Evolutionary conservation across 805 yeast species (phyloP).

Genomic region (Candida manassasensis): DNA sequence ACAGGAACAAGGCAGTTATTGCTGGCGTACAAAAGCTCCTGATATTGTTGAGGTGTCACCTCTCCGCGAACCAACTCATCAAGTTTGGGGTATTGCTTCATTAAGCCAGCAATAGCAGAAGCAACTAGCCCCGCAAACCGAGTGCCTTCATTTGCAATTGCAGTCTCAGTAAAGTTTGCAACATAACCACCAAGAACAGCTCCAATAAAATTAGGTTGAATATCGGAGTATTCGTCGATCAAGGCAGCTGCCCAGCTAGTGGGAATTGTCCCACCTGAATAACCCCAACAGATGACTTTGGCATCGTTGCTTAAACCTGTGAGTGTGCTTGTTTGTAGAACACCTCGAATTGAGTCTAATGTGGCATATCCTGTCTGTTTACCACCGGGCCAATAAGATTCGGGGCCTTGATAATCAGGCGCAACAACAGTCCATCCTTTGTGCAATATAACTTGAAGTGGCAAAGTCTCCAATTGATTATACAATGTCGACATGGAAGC

Average conservation of each 20-base stretch:
- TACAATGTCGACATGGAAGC: constrained; percentile 9
- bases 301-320: constrained; percentile 15
- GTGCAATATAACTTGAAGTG: constrained; percentile 12
- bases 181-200: constrained; percentile 25
- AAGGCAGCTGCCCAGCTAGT: constrained; percentile 24
- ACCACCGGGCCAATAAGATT: constrained; percentile 17
- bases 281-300: constrained; percentile 20
- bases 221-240: constrained; percentile 25
- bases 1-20: constrained; percentile 4
- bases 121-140: constrained; percentile 20
- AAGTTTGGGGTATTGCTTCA: constrained; percentile 20
- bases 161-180: constrained; percentile 17
- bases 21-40: constrained; percentile 1
- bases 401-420: constrained; percentile 20
- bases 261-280: constrained; percentile 27
- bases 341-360: constrained; percentile 17
- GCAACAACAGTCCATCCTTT: constrained; percentile 17
- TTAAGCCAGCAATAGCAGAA: constrained; percentile 18
- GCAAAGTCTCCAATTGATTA: constrained; percentile 13
- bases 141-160: constrained; percentile 15
- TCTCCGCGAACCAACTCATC: constrained; percentile 6
- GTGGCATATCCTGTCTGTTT: constrained; percentile 16
- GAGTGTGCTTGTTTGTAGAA: constrained; percentile 9
- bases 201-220: constrained; percentile 17
- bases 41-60: constrained; percentile 1